phyloP scores from a whole-genome alignment of 306 rosid genomes.

The Fragaria nilgerrensis region DNA sequence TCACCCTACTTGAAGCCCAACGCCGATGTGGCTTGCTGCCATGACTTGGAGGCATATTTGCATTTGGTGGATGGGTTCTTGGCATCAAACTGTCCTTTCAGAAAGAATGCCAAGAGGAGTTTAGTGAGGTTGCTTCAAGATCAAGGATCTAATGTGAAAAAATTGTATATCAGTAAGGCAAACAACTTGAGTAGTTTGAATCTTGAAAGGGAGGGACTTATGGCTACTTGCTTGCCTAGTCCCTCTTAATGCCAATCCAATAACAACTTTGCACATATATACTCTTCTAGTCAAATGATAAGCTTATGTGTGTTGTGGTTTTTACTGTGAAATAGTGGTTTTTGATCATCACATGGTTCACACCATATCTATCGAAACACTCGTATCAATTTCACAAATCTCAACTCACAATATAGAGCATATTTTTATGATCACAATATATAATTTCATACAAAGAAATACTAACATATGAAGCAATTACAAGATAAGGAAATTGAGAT shows the following conservation, averaged over 20 bases:
- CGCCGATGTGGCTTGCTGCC: slow-evolving; percentile 88
- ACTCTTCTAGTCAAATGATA: too few species aligned
- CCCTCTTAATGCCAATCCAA: slow-evolving; percentile 37
- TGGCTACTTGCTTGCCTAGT: slow-evolving; percentile 64
- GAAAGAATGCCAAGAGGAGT: slow-evolving; percentile 83
- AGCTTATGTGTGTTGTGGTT: neutral
- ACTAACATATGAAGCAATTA: too few species aligned
- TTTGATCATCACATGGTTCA: neutral
- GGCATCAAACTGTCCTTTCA: slow-evolving; percentile 81
- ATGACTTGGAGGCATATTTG: slow-evolving; percentile 87
- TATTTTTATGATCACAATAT: too few species aligned
- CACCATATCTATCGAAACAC: neutral
- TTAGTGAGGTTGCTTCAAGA: slow-evolving; percentile 64
- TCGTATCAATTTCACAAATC: neutral
- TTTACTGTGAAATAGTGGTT: neutral
- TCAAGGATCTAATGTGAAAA: slow-evolving; percentile 71
- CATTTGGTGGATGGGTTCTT: slow-evolving; percentile 88
- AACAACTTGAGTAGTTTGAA: slow-evolving; percentile 51
- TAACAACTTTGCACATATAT: slow-evolving; percentile 3
- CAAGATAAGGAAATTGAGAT: too few species aligned
- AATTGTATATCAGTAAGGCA: slow-evolving; percentile 73
- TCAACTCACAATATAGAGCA: too few species aligned
- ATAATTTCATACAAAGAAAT: too few species aligned
- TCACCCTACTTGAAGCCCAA: slow-evolving; percentile 82
- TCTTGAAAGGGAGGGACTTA: slow-evolving; percentile 37